Percentiles rank a stretch among this genome's conserved stretches.
phyloP scores from a whole-genome alignment of 805 yeast species.

The Metschnikowia lochheadii region DNA sequence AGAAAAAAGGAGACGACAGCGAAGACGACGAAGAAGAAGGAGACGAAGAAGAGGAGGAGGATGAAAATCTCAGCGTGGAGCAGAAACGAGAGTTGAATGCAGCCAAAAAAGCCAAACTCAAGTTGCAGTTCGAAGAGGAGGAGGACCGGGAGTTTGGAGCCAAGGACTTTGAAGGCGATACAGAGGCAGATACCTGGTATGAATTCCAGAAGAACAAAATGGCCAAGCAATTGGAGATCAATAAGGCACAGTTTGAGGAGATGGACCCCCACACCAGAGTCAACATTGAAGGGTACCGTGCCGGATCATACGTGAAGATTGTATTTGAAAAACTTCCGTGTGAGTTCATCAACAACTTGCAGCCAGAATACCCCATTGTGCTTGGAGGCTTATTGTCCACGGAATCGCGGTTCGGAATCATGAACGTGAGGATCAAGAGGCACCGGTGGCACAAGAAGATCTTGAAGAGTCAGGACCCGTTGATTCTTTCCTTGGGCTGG shows the following conservation, averaged over 20 bases:
- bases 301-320: slow-evolving; percentile 90
- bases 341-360: slow-evolving; percentile 84
- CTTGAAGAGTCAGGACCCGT: slow-evolving; percentile 90
- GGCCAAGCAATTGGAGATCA: slow-evolving; percentile 93
- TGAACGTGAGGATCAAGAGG: slow-evolving; percentile 91
- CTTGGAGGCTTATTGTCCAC: slow-evolving; percentile 89
- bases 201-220: slow-evolving; percentile 95
- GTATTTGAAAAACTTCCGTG: slow-evolving; percentile 82
- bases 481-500: slow-evolving; percentile 94
- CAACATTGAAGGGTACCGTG: slow-evolving; percentile 84
- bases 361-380: slow-evolving; percentile 79
- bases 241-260: slow-evolving; percentile 69
- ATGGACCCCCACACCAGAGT: slow-evolving; percentile 75
- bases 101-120: slow-evolving; percentile 80
- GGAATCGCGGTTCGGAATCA: slow-evolving; percentile 87
- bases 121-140: slow-evolving; percentile 85
- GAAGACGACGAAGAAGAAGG: slow-evolving; percentile 23
- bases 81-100: slow-evolving; percentile 80
- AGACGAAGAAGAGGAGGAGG: slow-evolving; percentile 23
- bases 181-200: slow-evolving; percentile 93
- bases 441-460: slow-evolving; percentile 99
- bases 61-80: slow-evolving; percentile 51
- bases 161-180: slow-evolving; percentile 68
- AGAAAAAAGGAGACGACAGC: slow-evolving; percentile 41
- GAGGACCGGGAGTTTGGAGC: slow-evolving; percentile 62